Evolutionary conservation across 106 monocot genomes (phyloP).

Genomic region (Posidonia australis): DNA sequence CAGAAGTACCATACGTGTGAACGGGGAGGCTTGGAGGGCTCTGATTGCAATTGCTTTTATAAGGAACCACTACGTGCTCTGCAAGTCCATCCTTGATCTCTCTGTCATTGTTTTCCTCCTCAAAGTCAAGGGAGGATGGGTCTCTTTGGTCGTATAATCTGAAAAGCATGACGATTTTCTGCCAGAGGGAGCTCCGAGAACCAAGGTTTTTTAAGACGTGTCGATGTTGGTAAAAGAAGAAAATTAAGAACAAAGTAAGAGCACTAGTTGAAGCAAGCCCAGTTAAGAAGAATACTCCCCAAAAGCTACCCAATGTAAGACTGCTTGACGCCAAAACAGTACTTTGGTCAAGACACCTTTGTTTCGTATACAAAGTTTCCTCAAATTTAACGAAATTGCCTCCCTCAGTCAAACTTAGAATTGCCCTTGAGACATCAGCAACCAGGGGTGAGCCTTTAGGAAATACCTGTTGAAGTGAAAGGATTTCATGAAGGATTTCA

Average conservation of each 20-base stretch:
- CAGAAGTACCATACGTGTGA: constrained; percentile 3
- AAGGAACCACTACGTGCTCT: background rate
- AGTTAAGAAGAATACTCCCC: constrained; percentile 42
- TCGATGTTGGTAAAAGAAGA: constrained; percentile 17
- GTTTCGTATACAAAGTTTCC: background rate
- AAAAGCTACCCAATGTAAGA: constrained; percentile 24
- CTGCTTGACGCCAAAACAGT: background rate
- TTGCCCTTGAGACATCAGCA: constrained; percentile 21
- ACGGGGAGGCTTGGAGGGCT: constrained; percentile 12
- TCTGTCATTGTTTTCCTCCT: too few species aligned
- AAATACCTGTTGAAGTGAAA: constrained; percentile 11
- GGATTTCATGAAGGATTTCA: background rate
- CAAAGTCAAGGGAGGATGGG: too few species aligned
- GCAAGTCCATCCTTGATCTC: background rate
- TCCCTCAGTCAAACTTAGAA: constrained; percentile 9
- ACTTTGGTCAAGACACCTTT: background rate
- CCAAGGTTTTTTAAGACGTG: background rate
- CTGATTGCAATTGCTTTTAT: background rate
- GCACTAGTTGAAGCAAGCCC: constrained; percentile 15
- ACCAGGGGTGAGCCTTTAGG: constrained; percentile 19
- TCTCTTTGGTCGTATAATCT: too few species aligned
- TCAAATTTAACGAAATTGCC: background rate
- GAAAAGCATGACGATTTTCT: too few species aligned
- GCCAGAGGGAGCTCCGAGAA: too few species aligned
- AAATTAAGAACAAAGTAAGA: constrained; percentile 12